These are phyloP conservation scores for Wallacemonas collosoma DNA, from an alignment of 208 protist genomes.

Conservation along the genomic window DNA sequence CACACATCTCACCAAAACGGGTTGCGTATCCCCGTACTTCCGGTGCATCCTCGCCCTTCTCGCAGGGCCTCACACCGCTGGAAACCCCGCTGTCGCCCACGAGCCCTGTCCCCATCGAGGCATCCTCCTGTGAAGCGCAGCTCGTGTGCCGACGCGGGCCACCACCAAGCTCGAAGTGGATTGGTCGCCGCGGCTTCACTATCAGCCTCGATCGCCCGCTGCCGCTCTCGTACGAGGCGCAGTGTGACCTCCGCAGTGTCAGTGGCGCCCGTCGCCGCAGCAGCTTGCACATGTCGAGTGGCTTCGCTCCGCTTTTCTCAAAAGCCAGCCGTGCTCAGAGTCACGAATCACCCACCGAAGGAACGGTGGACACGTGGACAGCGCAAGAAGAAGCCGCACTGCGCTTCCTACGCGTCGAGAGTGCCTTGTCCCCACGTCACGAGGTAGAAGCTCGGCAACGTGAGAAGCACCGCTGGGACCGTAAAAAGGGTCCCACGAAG, in stretches of 20 bases:
- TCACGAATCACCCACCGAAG: background rate
- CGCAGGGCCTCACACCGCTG: conserved; percentile 11
- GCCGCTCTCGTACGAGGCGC: conserved; percentile 40
- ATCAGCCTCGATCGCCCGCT: conserved; percentile 24
- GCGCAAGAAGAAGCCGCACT: conserved; percentile 26
- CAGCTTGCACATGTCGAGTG: conserved; percentile 29
- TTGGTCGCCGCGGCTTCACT: conserved; percentile 8
- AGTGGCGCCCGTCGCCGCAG: conserved; percentile 15
- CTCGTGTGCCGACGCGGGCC: background rate
- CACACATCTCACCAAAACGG: conserved; percentile 5
- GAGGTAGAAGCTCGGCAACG: conserved; percentile 30
- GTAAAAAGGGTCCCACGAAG: conserved; percentile 25
- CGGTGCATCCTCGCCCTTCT: background rate
- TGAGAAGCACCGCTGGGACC: conserved; percentile 27
- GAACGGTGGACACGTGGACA: conserved; percentile 8
- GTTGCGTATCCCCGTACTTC: background rate
- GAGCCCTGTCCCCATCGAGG: background rate
- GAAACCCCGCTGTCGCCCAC: background rate
- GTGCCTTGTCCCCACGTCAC: conserved; percentile 15
- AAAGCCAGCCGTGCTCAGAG: conserved; percentile 8
- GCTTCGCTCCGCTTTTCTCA: conserved; percentile 54
- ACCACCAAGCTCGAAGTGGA: background rate
- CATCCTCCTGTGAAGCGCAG: background rate
- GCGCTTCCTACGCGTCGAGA: conserved; percentile 34
- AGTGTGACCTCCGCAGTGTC: conserved; percentile 26